A percentile compares a stretch with the other conserved stretches of the same genome.
phyloP scores from a whole-genome alignment of 2,329 filamentous ascomycete genomes.

The Acephala macrosclerotiorum region DNA sequence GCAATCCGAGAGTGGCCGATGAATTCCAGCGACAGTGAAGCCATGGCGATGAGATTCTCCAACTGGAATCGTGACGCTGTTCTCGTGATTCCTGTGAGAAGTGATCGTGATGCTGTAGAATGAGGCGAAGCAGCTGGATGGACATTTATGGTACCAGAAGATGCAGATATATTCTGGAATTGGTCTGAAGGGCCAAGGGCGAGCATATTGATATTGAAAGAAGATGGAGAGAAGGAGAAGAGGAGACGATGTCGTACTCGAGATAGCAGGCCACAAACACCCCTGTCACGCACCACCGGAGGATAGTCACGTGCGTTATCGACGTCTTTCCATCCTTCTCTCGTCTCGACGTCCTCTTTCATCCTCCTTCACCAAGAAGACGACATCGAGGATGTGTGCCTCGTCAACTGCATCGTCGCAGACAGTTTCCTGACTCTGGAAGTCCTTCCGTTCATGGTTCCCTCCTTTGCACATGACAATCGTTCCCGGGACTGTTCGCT shows the following conservation, averaged over 20 bases:
- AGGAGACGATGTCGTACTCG: neutral
- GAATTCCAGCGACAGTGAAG: neutral
- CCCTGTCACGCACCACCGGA: neutral
- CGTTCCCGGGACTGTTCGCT: too few relatives aligned
- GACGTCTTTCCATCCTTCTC: too few relatives aligned
- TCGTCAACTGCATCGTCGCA: too few relatives aligned
- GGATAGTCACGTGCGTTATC: neutral
- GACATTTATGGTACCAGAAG: neutral
- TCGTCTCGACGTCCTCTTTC: too few relatives aligned
- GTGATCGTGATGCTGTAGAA: neutral
- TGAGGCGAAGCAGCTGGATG: too few relatives aligned
- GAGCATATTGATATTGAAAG: neutral
- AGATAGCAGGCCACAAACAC: constrained; percentile 2
- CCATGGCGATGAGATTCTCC: neutral
- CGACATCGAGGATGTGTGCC: too few relatives aligned
- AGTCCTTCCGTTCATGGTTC: too few relatives aligned
- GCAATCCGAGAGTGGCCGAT: neutral
- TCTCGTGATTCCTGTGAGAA: neutral
- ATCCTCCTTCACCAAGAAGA: too few relatives aligned
- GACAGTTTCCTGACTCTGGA: too few relatives aligned
- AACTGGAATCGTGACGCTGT: neutral
- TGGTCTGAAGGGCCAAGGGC: neutral
- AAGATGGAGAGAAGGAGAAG: neutral
- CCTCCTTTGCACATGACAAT: too few relatives aligned
- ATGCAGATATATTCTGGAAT: neutral